A percentile compares a stretch with the other conserved stretches of the same genome.
These are phyloP conservation scores for Populus tomentosa DNA, from an alignment of 441 rosid genomes.

Conservation along the genomic window DNA sequence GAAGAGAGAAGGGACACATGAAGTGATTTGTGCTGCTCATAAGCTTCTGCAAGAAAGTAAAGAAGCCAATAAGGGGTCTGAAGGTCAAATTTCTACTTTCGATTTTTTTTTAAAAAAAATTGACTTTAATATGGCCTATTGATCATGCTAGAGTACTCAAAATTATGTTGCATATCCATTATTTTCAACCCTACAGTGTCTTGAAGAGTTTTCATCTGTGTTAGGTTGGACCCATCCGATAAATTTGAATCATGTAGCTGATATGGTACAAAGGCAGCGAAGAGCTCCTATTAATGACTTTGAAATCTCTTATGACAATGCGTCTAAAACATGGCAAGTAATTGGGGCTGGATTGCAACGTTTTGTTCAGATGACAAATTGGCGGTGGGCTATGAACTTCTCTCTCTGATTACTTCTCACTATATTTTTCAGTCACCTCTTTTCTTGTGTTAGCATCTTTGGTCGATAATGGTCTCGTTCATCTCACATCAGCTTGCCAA, in stretches of 20 bases:
- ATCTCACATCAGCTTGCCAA: not conserved
- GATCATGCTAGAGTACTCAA: not conserved
- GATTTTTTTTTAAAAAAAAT: not conserved
- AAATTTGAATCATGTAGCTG: slow-evolving; percentile 74
- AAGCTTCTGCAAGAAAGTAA: slow-evolving; percentile 53
- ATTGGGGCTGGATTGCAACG: slow-evolving; percentile 82
- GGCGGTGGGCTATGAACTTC: slow-evolving; percentile 48
- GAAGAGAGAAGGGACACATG: slow-evolving; percentile 65
- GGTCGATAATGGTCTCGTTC: not conserved
- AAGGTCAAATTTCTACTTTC: slow-evolving; percentile 41
- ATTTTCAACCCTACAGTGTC: not conserved
- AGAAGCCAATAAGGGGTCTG: slow-evolving; percentile 41
- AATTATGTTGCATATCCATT: not conserved
- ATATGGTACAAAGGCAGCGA: slow-evolving; percentile 61
- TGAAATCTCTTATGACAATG: slow-evolving; percentile 54
- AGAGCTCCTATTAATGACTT: slow-evolving; percentile 73
- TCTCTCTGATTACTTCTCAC: not conserved
- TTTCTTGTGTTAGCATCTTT: not conserved
- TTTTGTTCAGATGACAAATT: slow-evolving; percentile 96
- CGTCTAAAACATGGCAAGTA: slow-evolving; percentile 68
- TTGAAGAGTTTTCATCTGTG: slow-evolving; percentile 18
- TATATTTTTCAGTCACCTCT: not conserved
- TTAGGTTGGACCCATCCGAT: slow-evolving; percentile 35
- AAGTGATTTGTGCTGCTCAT: slow-evolving; percentile 65
- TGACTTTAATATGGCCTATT: not conserved